Conservation (phyloP, 2,329 filamentous ascomycete species). For the Blumeria hordei region DNA sequence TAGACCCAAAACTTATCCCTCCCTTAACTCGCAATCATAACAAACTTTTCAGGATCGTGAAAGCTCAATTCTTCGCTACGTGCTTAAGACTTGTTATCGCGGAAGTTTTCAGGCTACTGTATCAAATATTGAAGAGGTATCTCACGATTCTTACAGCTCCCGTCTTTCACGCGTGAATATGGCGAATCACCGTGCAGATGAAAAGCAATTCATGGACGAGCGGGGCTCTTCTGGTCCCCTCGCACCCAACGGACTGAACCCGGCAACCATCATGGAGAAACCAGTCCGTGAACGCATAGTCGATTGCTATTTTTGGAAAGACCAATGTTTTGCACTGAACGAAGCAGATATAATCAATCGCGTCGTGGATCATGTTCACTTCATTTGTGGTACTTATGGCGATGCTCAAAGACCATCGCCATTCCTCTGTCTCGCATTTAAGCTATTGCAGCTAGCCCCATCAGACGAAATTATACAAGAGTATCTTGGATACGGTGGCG, state of each 20-base stretch:
- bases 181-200: constrained; percentile 50
- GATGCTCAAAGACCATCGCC: constrained; percentile 60
- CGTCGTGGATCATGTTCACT: constrained; percentile 57
- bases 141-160: too few relatives aligned
- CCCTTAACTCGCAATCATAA: too few relatives aligned
- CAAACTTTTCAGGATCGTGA: too few relatives aligned
- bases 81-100: too few relatives aligned
- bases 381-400: constrained; percentile 74
- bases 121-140: too few relatives aligned
- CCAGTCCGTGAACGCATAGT: constrained; percentile 86
- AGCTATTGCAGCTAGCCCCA: constrained; percentile 72
- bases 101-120: too few relatives aligned
- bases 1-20: too few relatives aligned
- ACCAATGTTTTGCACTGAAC: constrained; percentile 93
- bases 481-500: constrained; percentile 55
- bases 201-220: constrained; percentile 65
- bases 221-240: constrained; percentile 56
- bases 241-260: constrained; percentile 72
- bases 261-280: constrained; percentile 88
- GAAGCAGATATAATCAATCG: constrained; percentile 64
- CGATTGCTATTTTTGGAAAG: constrained; percentile 94
- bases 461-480: constrained; percentile 53
- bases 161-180: constrained; percentile 4
- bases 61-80: too few relatives aligned
- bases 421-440: constrained; percentile 86